Conservation (phyloP, 2,329 filamentous ascomycete species). For the Fusarium buharicum region DNA sequence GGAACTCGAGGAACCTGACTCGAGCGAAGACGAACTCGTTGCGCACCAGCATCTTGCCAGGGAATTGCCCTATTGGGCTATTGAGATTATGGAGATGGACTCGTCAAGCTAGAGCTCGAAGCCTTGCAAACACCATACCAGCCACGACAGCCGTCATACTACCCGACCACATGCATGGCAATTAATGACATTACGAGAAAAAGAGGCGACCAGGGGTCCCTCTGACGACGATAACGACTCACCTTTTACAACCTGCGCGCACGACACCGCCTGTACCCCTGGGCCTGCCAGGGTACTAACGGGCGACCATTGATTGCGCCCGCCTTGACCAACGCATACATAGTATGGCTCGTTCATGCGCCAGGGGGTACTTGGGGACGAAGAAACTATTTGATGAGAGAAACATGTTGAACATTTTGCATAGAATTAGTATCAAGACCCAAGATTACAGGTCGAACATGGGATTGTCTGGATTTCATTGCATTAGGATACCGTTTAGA, state of each 20-base stretch:
- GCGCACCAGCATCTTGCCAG: constrained; percentile 57
- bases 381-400: constrained; percentile 37
- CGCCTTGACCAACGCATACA: constrained; percentile 6
- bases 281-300: constrained; percentile 20
- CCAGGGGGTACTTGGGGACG: constrained; percentile 11
- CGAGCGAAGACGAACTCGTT: constrained; percentile 57
- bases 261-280: constrained; percentile 38
- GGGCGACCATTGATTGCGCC: constrained; percentile 27
- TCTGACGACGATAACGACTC: constrained; percentile 44
- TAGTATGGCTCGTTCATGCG: constrained; percentile 23
- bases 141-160: constrained; percentile 30
- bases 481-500: constrained; percentile 48
- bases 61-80: constrained; percentile 62
- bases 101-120: constrained; percentile 43
- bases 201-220: constrained; percentile 38
- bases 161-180: constrained; percentile 36
- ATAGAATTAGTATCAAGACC: constrained; percentile 41
- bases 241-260: constrained; percentile 38
- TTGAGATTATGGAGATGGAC: constrained; percentile 64
- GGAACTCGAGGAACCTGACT: constrained; percentile 64
- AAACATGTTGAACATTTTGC: constrained; percentile 42
- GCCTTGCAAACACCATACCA: constrained; percentile 25
- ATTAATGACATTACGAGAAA: constrained; percentile 44
- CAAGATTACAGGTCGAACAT: constrained; percentile 26
- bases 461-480: constrained; percentile 36